phyloP scores from a whole-genome alignment of 1,284 basidiomycete species.

The Ustilago crameri region DNA sequence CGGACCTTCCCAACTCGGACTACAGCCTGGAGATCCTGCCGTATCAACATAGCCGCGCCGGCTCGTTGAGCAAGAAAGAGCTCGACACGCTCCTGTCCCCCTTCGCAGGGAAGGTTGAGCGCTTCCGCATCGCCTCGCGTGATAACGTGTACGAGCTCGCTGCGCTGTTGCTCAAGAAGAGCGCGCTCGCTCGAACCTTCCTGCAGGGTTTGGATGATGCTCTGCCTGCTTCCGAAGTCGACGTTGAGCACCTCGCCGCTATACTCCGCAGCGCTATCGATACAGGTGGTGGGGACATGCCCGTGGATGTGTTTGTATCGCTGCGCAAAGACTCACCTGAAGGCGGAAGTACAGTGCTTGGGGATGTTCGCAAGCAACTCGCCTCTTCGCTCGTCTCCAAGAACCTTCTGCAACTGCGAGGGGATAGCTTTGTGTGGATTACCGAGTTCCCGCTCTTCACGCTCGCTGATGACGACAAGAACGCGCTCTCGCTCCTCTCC shows the following conservation, averaged over 20 bases:
- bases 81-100: conserved; percentile 37
- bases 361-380: conserved; percentile 76
- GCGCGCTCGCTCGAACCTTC: conserved; percentile 30
- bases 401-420: conserved; percentile 69
- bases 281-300: conserved; percentile 68
- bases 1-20: neutral
- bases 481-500: conserved; percentile 74
- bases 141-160: conserved; percentile 51
- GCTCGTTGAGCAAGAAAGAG: conserved; percentile 49
- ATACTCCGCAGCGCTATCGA: conserved; percentile 69
- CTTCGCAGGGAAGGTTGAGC: conserved; percentile 47
- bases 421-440: conserved; percentile 91
- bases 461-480: conserved; percentile 85
- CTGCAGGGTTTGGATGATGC: conserved; percentile 18
- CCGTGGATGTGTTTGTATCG: conserved; percentile 43
- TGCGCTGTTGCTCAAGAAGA: conserved; percentile 54
- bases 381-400: conserved; percentile 76
- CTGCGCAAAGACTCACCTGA: conserved; percentile 48
- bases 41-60: conserved; percentile 23
- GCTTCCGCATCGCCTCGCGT: conserved; percentile 43
- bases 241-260: conserved; percentile 27
- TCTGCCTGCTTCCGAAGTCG: conserved; percentile 37
- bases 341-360: conserved; percentile 88
- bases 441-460: conserved; percentile 97
- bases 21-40: conserved; percentile 48